Conservation (phyloP, 2,329 filamentous ascomycete genomes). For the Fusarium palustre region DNA sequence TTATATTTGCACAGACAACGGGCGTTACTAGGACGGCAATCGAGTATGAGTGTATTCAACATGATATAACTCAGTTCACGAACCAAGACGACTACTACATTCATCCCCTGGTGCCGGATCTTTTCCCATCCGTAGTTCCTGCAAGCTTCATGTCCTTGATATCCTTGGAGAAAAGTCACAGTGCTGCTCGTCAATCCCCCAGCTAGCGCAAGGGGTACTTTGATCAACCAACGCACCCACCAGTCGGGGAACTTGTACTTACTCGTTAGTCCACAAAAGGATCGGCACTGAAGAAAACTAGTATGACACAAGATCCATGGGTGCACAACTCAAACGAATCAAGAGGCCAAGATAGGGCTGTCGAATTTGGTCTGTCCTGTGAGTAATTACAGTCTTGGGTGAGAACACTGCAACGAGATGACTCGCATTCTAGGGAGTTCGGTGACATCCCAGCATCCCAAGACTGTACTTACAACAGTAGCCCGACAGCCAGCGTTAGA, state of each 20-base stretch:
- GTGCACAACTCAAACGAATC: neutral
- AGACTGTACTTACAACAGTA: neutral
- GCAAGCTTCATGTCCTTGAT: neutral
- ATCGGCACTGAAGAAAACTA: slow-evolving; percentile 14
- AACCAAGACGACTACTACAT: neutral
- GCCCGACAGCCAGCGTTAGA: neutral
- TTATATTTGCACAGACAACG: slow-evolving; percentile 8
- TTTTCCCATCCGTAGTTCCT: neutral
- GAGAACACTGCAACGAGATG: neutral
- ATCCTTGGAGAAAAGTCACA: neutral
- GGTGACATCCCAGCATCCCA: neutral
- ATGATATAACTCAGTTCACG: neutral
- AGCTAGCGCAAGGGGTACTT: slow-evolving; percentile 12
- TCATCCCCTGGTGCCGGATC: neutral
- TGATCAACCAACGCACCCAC: neutral
- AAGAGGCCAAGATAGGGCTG: neutral
- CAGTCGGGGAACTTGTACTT: neutral
- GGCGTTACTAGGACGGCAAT: neutral
- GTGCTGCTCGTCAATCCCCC: neutral
- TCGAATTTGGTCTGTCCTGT: neutral
- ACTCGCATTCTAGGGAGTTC: slow-evolving; percentile 1
- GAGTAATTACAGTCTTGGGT: neutral
- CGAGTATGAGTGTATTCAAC: neutral
- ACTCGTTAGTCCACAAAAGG: neutral
- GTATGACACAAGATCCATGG: slow-evolving; percentile 3